Evolutionary conservation across 495 filamentous ascomycete genomes (phyloP).

Genomic region (Bryoglossum gracile): DNA sequence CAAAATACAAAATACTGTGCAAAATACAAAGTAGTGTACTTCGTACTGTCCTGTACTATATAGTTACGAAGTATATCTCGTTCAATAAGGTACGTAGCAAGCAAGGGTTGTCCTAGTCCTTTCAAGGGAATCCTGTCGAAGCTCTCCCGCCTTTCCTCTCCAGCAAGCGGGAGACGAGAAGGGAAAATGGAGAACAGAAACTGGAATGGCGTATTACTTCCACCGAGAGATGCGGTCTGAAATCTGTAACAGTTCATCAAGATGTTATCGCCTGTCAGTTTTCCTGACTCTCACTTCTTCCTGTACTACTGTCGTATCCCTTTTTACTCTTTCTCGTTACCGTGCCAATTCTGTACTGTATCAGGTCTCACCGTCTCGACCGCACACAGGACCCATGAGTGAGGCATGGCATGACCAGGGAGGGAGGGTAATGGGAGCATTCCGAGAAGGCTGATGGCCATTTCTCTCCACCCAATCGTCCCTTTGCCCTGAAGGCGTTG

Average conservation of each 20-base stretch:
- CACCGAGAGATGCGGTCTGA: too few species aligned
- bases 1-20: neutral
- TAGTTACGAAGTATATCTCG: slow-evolving; percentile 1
- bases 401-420: neutral
- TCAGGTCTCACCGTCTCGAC: neutral
- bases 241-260: too few species aligned
- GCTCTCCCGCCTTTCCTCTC: slow-evolving; percentile 19
- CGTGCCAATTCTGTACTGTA: too few species aligned
- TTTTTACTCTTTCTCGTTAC: too few species aligned
- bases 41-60: too few species aligned
- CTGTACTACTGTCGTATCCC: too few species aligned
- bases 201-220: too few species aligned
- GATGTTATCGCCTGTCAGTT: too few species aligned
- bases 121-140: slow-evolving; percentile 17
- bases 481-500: neutral
- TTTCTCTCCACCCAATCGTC: neutral
- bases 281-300: too few species aligned
- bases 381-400: too few species aligned
- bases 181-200: neutral
- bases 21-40: too few species aligned
- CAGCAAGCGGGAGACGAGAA: slow-evolving; percentile 24
- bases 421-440: neutral
- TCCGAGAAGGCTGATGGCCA: neutral
- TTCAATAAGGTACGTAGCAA: slow-evolving; percentile 19
- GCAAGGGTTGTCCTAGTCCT: slow-evolving; percentile 8